Conservation (phyloP, 768 basidiomycete genomes). For the Pulveroboletus sp. region DNA sequence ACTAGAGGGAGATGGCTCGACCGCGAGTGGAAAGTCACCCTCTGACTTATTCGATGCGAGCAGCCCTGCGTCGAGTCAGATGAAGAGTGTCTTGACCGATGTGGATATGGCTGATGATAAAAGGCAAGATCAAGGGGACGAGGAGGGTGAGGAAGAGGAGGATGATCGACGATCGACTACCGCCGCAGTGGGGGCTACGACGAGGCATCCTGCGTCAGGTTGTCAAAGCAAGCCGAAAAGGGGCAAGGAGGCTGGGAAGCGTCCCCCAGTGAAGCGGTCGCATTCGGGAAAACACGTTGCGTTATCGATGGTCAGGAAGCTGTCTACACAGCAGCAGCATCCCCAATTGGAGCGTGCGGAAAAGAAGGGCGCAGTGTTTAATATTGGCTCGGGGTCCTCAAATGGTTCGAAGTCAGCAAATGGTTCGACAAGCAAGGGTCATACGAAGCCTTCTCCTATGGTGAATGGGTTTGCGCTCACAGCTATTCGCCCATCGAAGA, state of each 20-base stretch:
- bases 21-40: constrained; percentile 31
- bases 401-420: constrained; percentile 36
- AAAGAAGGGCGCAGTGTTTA: constrained; percentile 40
- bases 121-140: constrained; percentile 14
- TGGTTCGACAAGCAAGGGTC: constrained; percentile 19
- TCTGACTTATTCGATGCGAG: constrained; percentile 33
- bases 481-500: constrained; percentile 6
- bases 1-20: constrained; percentile 31
- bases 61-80: constrained; percentile 33
- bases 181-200: constrained; percentile 7
- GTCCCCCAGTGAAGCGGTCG: constrained; percentile 25
- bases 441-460: constrained; percentile 3
- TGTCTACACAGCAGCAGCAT: constrained; percentile 21
- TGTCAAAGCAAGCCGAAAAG: constrained; percentile 26
- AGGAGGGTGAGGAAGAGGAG: constrained; percentile 10
- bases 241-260: constrained; percentile 31
- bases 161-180: constrained; percentile 21
- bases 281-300: constrained; percentile 29
- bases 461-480: constrained; percentile 11
- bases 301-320: constrained; percentile 27
- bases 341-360: constrained; percentile 12
- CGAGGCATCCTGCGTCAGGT: constrained; percentile 10
- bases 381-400: constrained; percentile 58
- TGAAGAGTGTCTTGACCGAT: constrained; percentile 20
- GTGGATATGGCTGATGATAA: constrained; percentile 16